These are phyloP conservation scores for Chaetomium sp. DNA, from an alignment of 2,329 filamentous ascomycete species.

Conservation along the genomic window DNA sequence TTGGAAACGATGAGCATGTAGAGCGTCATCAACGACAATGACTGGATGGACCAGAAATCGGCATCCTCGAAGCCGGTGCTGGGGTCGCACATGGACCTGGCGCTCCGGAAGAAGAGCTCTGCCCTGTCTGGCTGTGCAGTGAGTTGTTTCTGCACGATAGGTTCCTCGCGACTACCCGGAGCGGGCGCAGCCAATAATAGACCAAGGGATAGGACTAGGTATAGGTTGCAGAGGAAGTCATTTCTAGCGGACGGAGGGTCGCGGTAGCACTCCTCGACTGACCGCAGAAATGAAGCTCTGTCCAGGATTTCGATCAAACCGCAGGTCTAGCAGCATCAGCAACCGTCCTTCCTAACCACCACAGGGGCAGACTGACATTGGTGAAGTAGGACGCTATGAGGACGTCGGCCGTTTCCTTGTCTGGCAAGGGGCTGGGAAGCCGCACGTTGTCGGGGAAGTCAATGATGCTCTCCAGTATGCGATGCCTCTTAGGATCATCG, in stretches of 20 bases:
- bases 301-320: slow-evolving; percentile 64
- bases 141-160: slow-evolving; percentile 54
- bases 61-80: slow-evolving; percentile 59
- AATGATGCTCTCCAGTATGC: slow-evolving; percentile 58
- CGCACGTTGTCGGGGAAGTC: slow-evolving; percentile 49
- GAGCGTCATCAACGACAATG: slow-evolving; percentile 63
- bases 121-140: slow-evolving; percentile 54
- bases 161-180: slow-evolving; percentile 52
- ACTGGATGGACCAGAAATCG: slow-evolving; percentile 67
- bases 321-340: slow-evolving; percentile 50
- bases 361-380: slow-evolving; percentile 49
- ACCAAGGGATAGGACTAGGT: slow-evolving; percentile 65
- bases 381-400: slow-evolving; percentile 63
- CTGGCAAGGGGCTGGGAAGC: slow-evolving; percentile 57
- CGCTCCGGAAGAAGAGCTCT: slow-evolving; percentile 65
- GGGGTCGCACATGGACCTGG: slow-evolving; percentile 53
- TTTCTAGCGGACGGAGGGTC: slow-evolving; percentile 54
- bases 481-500: slow-evolving; percentile 57
- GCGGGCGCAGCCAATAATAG: slow-evolving; percentile 58
- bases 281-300: slow-evolving; percentile 50
- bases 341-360: background rate
- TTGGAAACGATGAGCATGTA: slow-evolving; percentile 65
- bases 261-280: slow-evolving; percentile 56
- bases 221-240: slow-evolving; percentile 60
- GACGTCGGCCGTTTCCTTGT: slow-evolving; percentile 55